These are phyloP conservation scores for Guillardia theta DNA, from an alignment of 78 protist species.

Conservation along the genomic window DNA sequence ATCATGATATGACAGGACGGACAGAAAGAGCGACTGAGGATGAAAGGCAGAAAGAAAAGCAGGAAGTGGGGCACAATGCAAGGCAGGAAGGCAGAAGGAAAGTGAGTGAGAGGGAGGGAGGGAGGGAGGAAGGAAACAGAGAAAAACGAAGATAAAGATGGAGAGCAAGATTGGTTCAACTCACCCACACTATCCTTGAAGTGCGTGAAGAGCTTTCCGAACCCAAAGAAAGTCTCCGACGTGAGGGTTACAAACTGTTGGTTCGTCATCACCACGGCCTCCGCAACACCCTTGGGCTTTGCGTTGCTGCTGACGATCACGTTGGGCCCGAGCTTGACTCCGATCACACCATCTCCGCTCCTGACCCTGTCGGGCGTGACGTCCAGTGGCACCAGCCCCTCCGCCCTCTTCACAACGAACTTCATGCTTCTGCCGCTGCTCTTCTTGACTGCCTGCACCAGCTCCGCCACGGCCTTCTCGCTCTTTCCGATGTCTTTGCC, in stretches of 20 bases:
- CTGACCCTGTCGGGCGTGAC: neutral
- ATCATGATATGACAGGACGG: neutral
- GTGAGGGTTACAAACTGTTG: neutral
- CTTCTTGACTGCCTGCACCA: neutral
- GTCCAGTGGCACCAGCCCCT: neutral
- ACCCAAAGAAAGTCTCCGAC: neutral
- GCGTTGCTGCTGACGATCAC: neutral
- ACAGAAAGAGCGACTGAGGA: neutral
- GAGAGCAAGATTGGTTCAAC: neutral
- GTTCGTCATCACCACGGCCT: neutral
- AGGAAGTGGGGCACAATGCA: neutral
- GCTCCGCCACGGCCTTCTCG: neutral
- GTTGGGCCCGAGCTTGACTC: neutral
- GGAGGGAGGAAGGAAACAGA: neutral
- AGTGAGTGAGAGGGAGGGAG: neutral
- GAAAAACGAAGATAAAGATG: neutral
- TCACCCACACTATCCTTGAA: no score
- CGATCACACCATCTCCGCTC: neutral
- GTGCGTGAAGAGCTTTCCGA: neutral
- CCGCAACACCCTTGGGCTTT: neutral
- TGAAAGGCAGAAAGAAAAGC: neutral
- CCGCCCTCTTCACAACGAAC: neutral
- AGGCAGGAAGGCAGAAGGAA: neutral
- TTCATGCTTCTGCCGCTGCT: neutral
- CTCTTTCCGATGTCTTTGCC: neutral